Conservation (phyloP, 805 yeast genomes). For the Saturnispora diversa region DNA sequence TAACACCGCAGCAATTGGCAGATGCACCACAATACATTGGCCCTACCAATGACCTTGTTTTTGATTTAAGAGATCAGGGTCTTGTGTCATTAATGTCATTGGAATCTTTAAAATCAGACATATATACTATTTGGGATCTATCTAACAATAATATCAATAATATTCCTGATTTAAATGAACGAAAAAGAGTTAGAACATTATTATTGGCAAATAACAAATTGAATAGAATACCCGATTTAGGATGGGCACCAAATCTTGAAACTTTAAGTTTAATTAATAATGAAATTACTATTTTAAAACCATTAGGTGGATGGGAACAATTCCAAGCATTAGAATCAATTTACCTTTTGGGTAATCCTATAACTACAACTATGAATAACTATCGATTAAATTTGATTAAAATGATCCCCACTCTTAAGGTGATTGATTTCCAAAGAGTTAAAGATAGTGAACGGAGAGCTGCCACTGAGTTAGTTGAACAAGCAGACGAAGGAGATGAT, state of each 20-base stretch:
- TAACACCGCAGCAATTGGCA: slow-evolving; percentile 42
- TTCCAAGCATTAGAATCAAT: slow-evolving; percentile 46
- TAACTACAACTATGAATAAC: slow-evolving; percentile 40
- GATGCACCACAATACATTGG: slow-evolving; percentile 46
- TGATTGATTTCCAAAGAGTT: slow-evolving; percentile 63
- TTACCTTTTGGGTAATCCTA: slow-evolving; percentile 51
- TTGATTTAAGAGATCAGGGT: slow-evolving; percentile 35
- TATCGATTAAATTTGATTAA: slow-evolving; percentile 57
- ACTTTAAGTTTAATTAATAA: slow-evolving; percentile 48
- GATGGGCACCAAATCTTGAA: slow-evolving; percentile 35
- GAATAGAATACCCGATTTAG: slow-evolving; percentile 30
- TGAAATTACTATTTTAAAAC: slow-evolving; percentile 37
- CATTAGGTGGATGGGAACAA: slow-evolving; percentile 33
- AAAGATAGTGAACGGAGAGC: slow-evolving; percentile 43
- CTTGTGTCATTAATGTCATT: slow-evolving; percentile 36
- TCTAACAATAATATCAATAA: slow-evolving; percentile 64
- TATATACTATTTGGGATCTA: slow-evolving; percentile 55
- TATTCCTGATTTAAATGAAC: slow-evolving; percentile 42
- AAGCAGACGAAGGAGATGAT: slow-evolving; percentile 26
- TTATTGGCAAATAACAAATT: slow-evolving; percentile 61
- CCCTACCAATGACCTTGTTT: slow-evolving; percentile 36
- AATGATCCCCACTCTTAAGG: slow-evolving; percentile 52
- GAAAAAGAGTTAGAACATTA: slow-evolving; percentile 40
- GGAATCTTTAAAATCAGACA: slow-evolving; percentile 26
- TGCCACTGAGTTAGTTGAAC: slow-evolving; percentile 40